phyloP scores from a whole-genome alignment of 176 grass and related monocot species.

The Musa schizocarpa region DNA sequence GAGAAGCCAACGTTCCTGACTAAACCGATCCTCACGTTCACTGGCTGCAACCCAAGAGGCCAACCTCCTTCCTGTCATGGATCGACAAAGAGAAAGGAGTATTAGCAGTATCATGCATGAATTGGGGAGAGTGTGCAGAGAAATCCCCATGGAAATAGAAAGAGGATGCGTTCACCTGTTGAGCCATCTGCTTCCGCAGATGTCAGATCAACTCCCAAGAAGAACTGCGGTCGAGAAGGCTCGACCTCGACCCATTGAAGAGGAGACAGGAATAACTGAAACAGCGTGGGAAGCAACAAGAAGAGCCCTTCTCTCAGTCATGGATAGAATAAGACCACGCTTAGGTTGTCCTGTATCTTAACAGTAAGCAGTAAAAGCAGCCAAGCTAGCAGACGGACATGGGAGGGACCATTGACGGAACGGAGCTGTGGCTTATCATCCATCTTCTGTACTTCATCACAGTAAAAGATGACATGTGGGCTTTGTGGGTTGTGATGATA shows the following conservation, averaged over 20 bases:
- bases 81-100: not conserved
- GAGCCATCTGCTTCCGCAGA: conserved; percentile 6
- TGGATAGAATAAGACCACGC: no score
- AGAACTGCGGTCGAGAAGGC: not conserved
- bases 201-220: not conserved
- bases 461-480: not conserved
- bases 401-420: no score
- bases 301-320: not conserved
- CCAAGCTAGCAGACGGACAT: no score
- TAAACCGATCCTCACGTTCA: conserved; percentile 16
- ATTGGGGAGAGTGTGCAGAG: not conserved
- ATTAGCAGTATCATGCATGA: not conserved
- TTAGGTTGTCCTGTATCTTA: no score
- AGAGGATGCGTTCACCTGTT: not conserved
- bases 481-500: not conserved
- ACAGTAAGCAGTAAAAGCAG: no score
- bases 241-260: not conserved
- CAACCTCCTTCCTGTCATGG: conserved; percentile 19
- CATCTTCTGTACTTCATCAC: not conserved
- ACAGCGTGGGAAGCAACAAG: not conserved
- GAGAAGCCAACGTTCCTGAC: conserved; percentile 16
- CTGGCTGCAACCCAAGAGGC: conserved; percentile 25
- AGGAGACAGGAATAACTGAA: not conserved
- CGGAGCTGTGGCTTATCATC: no score
- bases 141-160: not conserved